A percentile compares a stretch with the other conserved stretches of the same genome.
Conservation (phyloP, 495 filamentous ascomycete species). For the Aspergillus bertholletiae region DNA sequence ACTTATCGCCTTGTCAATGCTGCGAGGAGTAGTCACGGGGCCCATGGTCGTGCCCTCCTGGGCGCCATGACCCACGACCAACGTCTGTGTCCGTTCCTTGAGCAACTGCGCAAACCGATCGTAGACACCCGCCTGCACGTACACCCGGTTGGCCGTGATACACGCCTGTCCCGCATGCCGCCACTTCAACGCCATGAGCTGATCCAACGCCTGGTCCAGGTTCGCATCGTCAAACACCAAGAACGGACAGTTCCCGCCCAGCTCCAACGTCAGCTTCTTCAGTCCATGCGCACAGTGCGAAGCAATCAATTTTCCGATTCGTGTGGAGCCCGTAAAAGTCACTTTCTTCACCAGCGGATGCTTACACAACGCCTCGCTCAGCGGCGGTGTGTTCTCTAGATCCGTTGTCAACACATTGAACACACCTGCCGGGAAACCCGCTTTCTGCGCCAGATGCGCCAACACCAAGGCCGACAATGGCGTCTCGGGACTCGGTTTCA, state of each 20-base stretch:
- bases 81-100: slow-evolving; percentile 47
- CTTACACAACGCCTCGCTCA: slow-evolving; percentile 63
- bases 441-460: slow-evolving; percentile 50
- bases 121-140: slow-evolving; percentile 59
- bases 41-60: slow-evolving; percentile 60
- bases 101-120: slow-evolving; percentile 52
- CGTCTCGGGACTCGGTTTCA: slow-evolving; percentile 60
- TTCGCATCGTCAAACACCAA: slow-evolving; percentile 73
- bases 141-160: slow-evolving; percentile 70
- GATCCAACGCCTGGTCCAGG: slow-evolving; percentile 56
- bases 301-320: slow-evolving; percentile 62
- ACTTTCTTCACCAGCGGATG: slow-evolving; percentile 66
- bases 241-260: slow-evolving; percentile 74
- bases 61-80: slow-evolving; percentile 65
- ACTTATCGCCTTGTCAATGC: slow-evolving; percentile 57
- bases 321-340: slow-evolving; percentile 68
- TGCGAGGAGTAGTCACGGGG: slow-evolving; percentile 59
- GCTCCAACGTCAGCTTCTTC: slow-evolving; percentile 70
- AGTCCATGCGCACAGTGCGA: slow-evolving; percentile 56
- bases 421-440: slow-evolving; percentile 54
- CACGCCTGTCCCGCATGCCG: slow-evolving; percentile 70
- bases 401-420: slow-evolving; percentile 55
- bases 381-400: slow-evolving; percentile 58
- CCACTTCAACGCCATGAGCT: slow-evolving; percentile 62
- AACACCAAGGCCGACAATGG: slow-evolving; percentile 51